phyloP scores from a whole-genome alignment of 169 alveolate genomes.

The Eimeria sp. region DNA sequence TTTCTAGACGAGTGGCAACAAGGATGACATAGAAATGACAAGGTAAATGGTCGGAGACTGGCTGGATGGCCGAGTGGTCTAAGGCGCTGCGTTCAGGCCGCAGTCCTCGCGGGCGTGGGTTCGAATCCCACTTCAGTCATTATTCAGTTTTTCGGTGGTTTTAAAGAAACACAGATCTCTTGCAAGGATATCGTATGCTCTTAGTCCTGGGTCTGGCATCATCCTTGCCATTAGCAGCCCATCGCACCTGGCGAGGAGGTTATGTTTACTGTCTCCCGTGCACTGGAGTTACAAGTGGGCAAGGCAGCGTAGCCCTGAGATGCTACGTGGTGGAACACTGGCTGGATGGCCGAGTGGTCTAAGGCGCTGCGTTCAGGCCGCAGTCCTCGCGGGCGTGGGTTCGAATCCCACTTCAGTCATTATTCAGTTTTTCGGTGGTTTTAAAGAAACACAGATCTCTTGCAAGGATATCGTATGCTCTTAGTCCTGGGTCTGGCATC shows the following conservation, averaged over 20 bases:
- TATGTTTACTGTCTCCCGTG: background rate
- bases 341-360: slow-evolving; percentile 99
- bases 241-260: background rate
- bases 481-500: background rate
- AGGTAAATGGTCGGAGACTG: background rate
- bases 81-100: slow-evolving; percentile 99
- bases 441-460: background rate
- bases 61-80: slow-evolving; percentile 99
- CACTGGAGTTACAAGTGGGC: background rate
- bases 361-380: slow-evolving; percentile 99
- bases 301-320: background rate
- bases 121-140: slow-evolving; percentile 97
- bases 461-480: background rate
- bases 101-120: slow-evolving; percentile 99
- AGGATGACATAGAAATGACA: background rate
- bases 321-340: background rate
- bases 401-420: slow-evolving; percentile 97
- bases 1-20: background rate
- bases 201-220: background rate
- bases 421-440: background rate
- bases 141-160: background rate
- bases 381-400: slow-evolving; percentile 99
- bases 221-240: background rate
- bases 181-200: no score
- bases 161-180: background rate